phyloP scores from a whole-genome alignment of 2,329 filamentous ascomycete genomes.

The Geosmithia flava region DNA sequence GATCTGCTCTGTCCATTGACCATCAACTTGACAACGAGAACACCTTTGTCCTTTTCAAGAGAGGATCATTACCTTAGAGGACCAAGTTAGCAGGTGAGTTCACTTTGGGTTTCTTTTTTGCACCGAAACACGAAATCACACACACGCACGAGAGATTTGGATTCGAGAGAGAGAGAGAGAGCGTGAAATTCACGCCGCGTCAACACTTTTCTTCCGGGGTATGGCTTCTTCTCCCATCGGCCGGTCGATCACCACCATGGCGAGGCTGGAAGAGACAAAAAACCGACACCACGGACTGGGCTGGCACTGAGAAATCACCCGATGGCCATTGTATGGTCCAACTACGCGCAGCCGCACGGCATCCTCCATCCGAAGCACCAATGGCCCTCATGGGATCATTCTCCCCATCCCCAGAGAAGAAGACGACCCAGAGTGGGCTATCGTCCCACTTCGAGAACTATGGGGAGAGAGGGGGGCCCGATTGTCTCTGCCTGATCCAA shows the following conservation, averaged over 20 bases:
- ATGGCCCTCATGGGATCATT: no score
- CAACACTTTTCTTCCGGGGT: background rate
- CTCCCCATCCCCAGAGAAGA: no score
- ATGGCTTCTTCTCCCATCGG: background rate
- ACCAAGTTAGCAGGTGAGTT: slow-evolving; percentile 2
- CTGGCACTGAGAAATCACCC: background rate
- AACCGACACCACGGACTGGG: background rate
- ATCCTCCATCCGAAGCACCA: no score
- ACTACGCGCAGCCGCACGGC: no score
- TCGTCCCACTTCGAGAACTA: no score
- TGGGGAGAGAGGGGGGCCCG: no score
- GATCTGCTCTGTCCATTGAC: background rate
- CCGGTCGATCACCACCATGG: background rate
- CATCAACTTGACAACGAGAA: slow-evolving; percentile 4
- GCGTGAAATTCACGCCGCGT: background rate
- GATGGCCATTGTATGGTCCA: background rate
- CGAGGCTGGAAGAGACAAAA: background rate
- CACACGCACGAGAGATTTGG: background rate
- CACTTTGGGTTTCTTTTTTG: background rate
- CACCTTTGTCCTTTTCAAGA: slow-evolving; percentile 3
- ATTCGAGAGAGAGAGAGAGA: background rate
- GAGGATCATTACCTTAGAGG: slow-evolving; percentile 1
- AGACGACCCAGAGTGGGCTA: no score
- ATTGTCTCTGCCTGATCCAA: no score
- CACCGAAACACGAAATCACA: background rate